Percentiles rank a stretch among this genome's conserved stretches.
Conservation (phyloP, 495 filamentous ascomycete species). For the Staphylotrichum tortipilum region DNA sequence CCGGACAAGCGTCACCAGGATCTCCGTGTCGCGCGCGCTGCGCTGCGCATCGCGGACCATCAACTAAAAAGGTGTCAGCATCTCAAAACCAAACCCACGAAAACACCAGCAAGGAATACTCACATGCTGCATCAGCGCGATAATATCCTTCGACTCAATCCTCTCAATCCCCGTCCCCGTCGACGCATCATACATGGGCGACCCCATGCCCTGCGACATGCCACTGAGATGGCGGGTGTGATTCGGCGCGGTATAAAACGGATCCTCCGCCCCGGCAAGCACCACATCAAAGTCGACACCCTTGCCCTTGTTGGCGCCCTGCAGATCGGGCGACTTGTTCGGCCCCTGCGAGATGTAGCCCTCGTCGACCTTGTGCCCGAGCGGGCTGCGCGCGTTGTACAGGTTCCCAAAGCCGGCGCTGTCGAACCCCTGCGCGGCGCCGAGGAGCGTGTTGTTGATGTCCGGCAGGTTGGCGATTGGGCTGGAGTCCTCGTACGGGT, state of each 20-base stretch:
- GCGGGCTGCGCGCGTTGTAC: slow-evolving; percentile 40
- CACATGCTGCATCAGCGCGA: slow-evolving; percentile 95
- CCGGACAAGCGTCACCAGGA: slow-evolving; percentile 85
- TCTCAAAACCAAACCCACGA: not conserved
- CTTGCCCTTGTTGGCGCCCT: slow-evolving; percentile 42
- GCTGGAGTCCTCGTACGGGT: slow-evolving; percentile 49
- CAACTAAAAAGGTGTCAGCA: slow-evolving; percentile 50
- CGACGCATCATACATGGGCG: slow-evolving; percentile 82
- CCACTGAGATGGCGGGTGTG: slow-evolving; percentile 72
- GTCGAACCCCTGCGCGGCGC: slow-evolving; percentile 27
- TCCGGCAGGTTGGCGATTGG: slow-evolving; percentile 44
- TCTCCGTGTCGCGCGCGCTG: slow-evolving; percentile 93
- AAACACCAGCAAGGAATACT: slow-evolving; percentile 23
- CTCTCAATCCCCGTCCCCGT: slow-evolving; percentile 83
- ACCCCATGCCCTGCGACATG: slow-evolving; percentile 82
- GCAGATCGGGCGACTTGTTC: slow-evolving; percentile 55
- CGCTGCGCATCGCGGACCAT: slow-evolving; percentile 96
- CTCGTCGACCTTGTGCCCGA: slow-evolving; percentile 56
- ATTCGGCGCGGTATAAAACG: slow-evolving; percentile 47
- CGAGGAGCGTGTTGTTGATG: slow-evolving; percentile 39
- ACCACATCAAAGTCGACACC: slow-evolving; percentile 50
- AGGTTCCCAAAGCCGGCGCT: slow-evolving; percentile 28
- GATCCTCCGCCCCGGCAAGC: slow-evolving; percentile 44
- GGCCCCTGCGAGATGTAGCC: slow-evolving; percentile 82
- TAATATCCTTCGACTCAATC: slow-evolving; percentile 95